Conservation (phyloP, 129 eudicot genomes). For the Tanacetum coccineum region DNA sequence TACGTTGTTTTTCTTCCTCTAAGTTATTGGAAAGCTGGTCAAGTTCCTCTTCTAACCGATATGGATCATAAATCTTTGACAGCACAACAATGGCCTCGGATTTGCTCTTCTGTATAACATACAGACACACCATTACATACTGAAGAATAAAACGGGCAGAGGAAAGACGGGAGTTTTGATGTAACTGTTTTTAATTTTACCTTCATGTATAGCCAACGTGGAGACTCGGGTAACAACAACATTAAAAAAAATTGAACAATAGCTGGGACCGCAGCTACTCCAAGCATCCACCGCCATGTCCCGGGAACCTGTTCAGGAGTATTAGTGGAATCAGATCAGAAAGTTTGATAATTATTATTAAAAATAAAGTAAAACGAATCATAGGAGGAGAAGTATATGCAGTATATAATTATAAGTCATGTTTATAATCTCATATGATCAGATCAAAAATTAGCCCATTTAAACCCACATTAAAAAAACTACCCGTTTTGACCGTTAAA, state of each 20-base stretch:
- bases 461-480: not conserved
- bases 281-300: slow-evolving; percentile 95
- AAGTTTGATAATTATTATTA: not conserved
- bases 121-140: slow-evolving; percentile 5
- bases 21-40: slow-evolving; percentile 67
- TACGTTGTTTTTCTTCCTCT: slow-evolving; percentile 67
- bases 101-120: slow-evolving; percentile 54
- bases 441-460: not conserved
- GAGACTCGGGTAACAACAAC: slow-evolving; percentile 90
- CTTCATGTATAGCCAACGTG: slow-evolving; percentile 94
- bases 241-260: slow-evolving; percentile 75
- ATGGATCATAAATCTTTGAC: slow-evolving; percentile 83
- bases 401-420: slow-evolving; percentile 11
- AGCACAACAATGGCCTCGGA: slow-evolving; percentile 78
- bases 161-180: not conserved
- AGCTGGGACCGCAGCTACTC: slow-evolving; percentile 82
- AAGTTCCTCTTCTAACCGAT: slow-evolving; percentile 72
- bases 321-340: slow-evolving; percentile 1
- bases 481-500: not conserved
- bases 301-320: slow-evolving; percentile 48
- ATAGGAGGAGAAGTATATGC: slow-evolving; percentile 5
- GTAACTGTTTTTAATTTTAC: slow-evolving; percentile 19
- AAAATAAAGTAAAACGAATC: not conserved
- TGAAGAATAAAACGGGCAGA: not conserved
- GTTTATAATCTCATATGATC: slow-evolving; percentile 13